Conservation (phyloP, 1,284 basidiomycete genomes). For the Amylostereum areolatum region DNA sequence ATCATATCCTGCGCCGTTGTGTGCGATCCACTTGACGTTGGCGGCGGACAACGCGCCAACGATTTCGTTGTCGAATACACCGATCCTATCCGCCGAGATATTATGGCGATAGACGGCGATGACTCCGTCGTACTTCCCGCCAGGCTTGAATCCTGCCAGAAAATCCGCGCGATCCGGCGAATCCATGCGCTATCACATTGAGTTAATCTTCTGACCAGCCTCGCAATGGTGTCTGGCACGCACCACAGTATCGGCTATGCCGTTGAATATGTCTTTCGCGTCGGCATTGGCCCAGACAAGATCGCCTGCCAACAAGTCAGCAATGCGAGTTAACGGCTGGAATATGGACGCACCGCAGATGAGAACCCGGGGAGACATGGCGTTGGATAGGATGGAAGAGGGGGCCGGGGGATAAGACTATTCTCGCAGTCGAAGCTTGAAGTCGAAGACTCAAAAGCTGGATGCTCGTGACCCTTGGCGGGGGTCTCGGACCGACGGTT, state of each 20-base stretch:
- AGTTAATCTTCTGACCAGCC: background rate
- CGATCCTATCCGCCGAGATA: constrained; percentile 57
- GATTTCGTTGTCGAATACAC: constrained; percentile 77
- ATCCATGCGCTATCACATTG: constrained; percentile 37
- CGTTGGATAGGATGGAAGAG: too few species aligned
- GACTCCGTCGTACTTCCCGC: constrained; percentile 69
- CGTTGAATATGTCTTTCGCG: constrained; percentile 55
- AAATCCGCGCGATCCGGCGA: constrained; percentile 65
- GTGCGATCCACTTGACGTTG: constrained; percentile 76
- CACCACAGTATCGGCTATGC: constrained; percentile 73
- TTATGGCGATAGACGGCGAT: constrained; percentile 82
- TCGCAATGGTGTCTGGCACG: constrained; percentile 24
- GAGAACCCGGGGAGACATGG: too few species aligned
- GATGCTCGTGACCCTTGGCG: too few species aligned
- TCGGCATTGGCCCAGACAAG: constrained; percentile 81
- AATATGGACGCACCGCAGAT: too few species aligned
- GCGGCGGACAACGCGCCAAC: constrained; percentile 59
- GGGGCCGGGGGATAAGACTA: too few species aligned
- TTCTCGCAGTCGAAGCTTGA: too few species aligned
- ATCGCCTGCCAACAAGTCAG: constrained; percentile 30
- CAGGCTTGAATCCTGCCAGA: constrained; percentile 54
- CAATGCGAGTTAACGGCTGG: too few species aligned
- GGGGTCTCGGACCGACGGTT: too few species aligned
- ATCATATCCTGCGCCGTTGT: constrained; percentile 93
- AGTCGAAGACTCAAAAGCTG: too few species aligned